Evolutionary conservation across 2,329 filamentous ascomycete genomes (phyloP).

Genomic region (Nemania diffusa): DNA sequence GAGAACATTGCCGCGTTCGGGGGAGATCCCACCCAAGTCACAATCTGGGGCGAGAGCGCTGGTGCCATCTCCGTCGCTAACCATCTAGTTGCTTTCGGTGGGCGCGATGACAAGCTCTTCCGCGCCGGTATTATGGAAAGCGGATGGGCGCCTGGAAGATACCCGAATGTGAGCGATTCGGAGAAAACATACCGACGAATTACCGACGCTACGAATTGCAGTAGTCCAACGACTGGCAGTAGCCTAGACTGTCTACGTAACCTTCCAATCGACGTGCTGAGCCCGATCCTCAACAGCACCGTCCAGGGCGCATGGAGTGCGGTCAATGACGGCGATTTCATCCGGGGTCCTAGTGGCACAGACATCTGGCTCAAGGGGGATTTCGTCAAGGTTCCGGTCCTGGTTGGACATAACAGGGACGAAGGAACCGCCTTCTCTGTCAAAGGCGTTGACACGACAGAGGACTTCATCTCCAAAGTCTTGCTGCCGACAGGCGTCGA

Average conservation of each 20-base stretch:
- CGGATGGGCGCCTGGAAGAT: background rate
- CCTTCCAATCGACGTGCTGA: background rate
- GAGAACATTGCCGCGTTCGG: constrained; percentile 12
- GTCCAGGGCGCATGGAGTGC: background rate
- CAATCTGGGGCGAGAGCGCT: constrained; percentile 5
- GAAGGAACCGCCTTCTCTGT: background rate
- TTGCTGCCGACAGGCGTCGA: background rate
- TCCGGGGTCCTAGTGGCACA: background rate
- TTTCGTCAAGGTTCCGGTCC: background rate
- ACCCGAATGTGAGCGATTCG: constrained; percentile 1
- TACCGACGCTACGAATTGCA: background rate
- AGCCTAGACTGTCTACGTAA: background rate
- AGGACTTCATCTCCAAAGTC: constrained; percentile 1
- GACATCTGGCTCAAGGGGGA: background rate
- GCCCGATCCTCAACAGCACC: background rate
- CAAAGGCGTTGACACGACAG: background rate
- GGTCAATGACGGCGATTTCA: background rate
- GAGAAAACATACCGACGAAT: background rate
- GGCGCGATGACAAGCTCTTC: constrained; percentile 5
- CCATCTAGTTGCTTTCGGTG: background rate
- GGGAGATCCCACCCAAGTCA: constrained; percentile 4
- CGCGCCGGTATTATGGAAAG: constrained; percentile 1
- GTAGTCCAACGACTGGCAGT: background rate
- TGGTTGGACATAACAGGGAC: background rate
- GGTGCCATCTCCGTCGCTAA: constrained; percentile 1